These are phyloP conservation scores for Trichophyton rubrum DNA, from an alignment of 2,329 filamentous ascomycete species.

Conservation along the genomic window DNA sequence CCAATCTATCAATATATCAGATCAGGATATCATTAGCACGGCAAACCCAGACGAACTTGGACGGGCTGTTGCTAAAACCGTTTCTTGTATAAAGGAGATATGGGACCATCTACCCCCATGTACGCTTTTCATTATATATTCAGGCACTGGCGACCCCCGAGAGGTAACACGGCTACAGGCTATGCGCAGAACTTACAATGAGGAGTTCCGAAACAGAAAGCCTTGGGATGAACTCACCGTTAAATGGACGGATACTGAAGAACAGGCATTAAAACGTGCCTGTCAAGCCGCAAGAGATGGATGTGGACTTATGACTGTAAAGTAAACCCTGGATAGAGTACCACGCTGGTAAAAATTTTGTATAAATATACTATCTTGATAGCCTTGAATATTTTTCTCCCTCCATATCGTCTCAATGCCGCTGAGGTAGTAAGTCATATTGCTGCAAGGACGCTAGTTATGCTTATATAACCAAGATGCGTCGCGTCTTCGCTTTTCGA, in stretches of 20 bases:
- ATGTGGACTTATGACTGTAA: conserved; percentile 47
- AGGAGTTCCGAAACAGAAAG: conserved; percentile 47
- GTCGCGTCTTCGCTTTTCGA: no score
- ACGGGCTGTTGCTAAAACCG: conserved; percentile 38
- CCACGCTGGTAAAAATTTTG: not conserved
- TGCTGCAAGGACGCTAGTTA: no score
- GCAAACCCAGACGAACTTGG: conserved; percentile 26
- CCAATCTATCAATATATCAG: conserved; percentile 21
- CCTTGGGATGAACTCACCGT: conserved; percentile 50
- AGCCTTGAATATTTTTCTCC: not conserved
- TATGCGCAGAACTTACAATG: conserved; percentile 43
- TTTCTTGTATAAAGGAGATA: conserved; percentile 40
- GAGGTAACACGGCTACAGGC: conserved; percentile 44
- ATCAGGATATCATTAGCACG: conserved; percentile 18
- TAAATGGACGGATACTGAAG: conserved; percentile 53
- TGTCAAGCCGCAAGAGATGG: conserved; percentile 46
- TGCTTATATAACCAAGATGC: not conserved
- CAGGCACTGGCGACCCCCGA: conserved; percentile 50
- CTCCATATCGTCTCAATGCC: not conserved
- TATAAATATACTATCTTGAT: not conserved
- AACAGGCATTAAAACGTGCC: conserved; percentile 46
- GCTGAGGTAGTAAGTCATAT: no score
- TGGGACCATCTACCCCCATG: conserved; percentile 46
- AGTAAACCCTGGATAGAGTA: conserved; percentile 26
- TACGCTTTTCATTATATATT: conserved; percentile 51